Evolutionary conservation across 371 early-diverging fungal species (phyloP).

Genomic region (Mucor sp.): DNA sequence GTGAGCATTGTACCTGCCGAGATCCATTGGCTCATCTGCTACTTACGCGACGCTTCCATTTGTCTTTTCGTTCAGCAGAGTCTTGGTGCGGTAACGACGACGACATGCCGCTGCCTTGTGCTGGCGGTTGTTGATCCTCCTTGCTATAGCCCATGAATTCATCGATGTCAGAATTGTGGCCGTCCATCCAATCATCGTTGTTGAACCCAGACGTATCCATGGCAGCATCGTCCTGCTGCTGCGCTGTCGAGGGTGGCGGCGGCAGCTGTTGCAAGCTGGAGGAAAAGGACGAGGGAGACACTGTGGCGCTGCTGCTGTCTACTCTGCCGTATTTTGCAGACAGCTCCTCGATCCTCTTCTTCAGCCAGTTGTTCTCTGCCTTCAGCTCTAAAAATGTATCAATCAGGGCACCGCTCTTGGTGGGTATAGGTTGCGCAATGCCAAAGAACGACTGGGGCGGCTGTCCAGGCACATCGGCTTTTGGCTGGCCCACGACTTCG

Average conservation of each 20-base stretch:
- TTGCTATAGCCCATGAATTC: constrained; percentile 6
- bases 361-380: constrained; percentile 56
- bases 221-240: not conserved
- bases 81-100: not conserved
- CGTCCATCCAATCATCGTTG: constrained; percentile 13
- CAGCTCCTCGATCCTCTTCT: constrained; percentile 37
- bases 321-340: constrained; percentile 18
- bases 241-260: not conserved
- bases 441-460: constrained; percentile 51
- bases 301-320: not conserved
- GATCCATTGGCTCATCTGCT: not conserved
- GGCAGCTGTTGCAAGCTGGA: not conserved
- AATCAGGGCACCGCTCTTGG: constrained; percentile 47
- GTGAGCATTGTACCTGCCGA: not conserved
- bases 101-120: not conserved
- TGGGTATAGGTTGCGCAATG: constrained; percentile 55
- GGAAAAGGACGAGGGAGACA: not conserved
- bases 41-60: constrained; percentile 30
- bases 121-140: constrained; percentile 2
- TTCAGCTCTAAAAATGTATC: constrained; percentile 60
- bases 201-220: not conserved
- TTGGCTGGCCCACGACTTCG: constrained; percentile 55
- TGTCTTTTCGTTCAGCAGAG: constrained; percentile 22
- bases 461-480: constrained; percentile 27
- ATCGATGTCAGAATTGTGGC: constrained; percentile 1